Evolutionary conservation across 345 rosid genomes (phyloP).

Genomic region (Lepidium sativum): DNA sequence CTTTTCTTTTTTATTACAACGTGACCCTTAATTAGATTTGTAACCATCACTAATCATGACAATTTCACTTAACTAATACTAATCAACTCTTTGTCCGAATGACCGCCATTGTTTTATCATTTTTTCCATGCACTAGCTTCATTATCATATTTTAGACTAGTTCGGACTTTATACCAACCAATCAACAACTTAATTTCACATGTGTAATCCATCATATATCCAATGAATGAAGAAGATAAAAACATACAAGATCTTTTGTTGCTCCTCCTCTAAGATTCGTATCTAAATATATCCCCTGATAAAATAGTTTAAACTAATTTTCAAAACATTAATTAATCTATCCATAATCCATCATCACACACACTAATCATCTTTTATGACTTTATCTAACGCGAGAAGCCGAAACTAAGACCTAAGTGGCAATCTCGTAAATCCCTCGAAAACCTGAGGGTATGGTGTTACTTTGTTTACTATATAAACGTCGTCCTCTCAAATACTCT

Average conservation of each 20-base stretch:
- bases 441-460: constrained; percentile 14
- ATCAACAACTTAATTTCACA: constrained; percentile 16
- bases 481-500: not conserved
- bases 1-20: not conserved
- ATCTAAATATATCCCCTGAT: not conserved
- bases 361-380: not conserved
- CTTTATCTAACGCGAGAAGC: not conserved
- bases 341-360: not conserved
- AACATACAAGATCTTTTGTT: constrained; percentile 24
- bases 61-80: not conserved
- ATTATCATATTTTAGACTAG: not conserved
- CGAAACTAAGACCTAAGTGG: constrained; percentile 17
- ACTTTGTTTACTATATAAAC: constrained; percentile 33
- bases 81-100: not conserved
- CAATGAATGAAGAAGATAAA: constrained; percentile 25
- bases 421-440: constrained; percentile 26
- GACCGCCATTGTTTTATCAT: not conserved
- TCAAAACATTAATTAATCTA: not conserved
- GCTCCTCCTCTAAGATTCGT: constrained; percentile 6
- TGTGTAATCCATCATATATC: constrained; percentile 18
- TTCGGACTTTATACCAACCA: constrained; percentile 1
- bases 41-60: not conserved
- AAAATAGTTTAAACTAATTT: not conserved
- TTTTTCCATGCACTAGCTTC: not conserved
- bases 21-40: not conserved